Evolutionary conservation across 192 early-diverging fungal genomes (phyloP), one percentile per base, ranked within the genome.

Genomic region (Gigaspora rosea): DNA sequence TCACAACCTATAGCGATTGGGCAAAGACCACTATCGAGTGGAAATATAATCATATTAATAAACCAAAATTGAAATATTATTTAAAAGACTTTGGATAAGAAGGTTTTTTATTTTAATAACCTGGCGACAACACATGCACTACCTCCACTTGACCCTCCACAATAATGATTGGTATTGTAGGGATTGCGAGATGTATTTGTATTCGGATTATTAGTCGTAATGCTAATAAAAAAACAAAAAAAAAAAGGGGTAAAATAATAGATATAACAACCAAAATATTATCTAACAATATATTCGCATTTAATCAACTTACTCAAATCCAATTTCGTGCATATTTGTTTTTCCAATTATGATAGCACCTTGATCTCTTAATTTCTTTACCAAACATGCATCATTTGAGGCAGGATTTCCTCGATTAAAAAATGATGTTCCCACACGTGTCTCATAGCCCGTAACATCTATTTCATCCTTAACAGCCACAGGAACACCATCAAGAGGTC

Each of bases 401-500:
- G 88, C 84, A 16, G 80, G 83, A 36, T 80, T 80, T 8, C 78
- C 81, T 72, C 79, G 75, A 76, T 90, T 85, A 66, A 94, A 78
- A 70, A 88, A 92, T 4, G 20, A 71, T 2, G 91, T 93, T 6
- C 93, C 93, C 18, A 84, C 85, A 51, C 76, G 75, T 27, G 84
- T 85, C 61, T 86, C 87, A 18, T 80, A 79, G 1, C 89, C 83
- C 50, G 84, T 82, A 16, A 90, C 78, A 72, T 94, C 87, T 48
- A 90, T 5, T 71, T 95, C 92, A 62, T 95, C 93, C 79, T 95
- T 95, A 48, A 94, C 74, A 13, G 86, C 78, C n/a, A 95, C 78
- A 54, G 90, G 89, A 13, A 95, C 85, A 67, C 94, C 94, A 80
- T 95, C 94, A 33, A 95, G 77, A 65, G 84, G 83, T 22, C 89